Percentiles rank a stretch among this genome's conserved stretches.
These are phyloP conservation scores for Streptanthus diversifolius DNA, from an alignment of 345 rosid genomes.

Conservation along the genomic window DNA sequence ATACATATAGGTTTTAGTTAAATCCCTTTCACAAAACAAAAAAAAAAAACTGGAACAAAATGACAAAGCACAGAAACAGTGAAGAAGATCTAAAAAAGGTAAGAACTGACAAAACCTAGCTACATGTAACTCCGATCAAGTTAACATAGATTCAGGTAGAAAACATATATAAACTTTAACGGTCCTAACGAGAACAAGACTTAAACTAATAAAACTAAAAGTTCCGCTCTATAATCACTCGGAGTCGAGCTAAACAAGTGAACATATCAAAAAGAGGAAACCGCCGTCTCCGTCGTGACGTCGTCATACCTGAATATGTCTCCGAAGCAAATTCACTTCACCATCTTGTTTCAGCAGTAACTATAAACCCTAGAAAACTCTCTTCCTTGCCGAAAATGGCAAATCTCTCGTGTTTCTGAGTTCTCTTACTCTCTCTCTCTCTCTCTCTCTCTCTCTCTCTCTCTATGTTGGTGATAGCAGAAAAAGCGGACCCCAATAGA, in stretches of 20 bases:
- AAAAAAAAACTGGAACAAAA: background rate
- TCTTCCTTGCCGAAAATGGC: conserved; percentile 13
- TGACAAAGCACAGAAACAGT: background rate
- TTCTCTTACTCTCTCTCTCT: background rate
- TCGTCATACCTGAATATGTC: conserved; percentile 23
- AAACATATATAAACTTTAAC: background rate
- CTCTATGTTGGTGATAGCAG: background rate
- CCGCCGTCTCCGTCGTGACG: background rate
- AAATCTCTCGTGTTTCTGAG: conserved; percentile 24
- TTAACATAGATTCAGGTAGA: conserved; percentile 4
- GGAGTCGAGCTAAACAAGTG: conserved; percentile 1
- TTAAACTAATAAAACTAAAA: background rate
- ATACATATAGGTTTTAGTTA: background rate
- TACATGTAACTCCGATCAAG: background rate
- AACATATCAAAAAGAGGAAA: background rate
- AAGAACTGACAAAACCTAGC: background rate
- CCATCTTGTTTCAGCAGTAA: background rate
- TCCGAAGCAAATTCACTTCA: conserved; percentile 3
- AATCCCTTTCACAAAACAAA: background rate
- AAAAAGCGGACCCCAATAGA: conserved; percentile 40
- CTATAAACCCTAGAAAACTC: conserved; percentile 25
- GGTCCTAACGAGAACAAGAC: background rate
- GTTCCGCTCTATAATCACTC: background rate
- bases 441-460: background rate
- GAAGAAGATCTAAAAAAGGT: conserved; percentile 6